These are phyloP conservation scores for Phytophthora multivora DNA, from an alignment of 352 stramenopile genomes.

Conservation along the genomic window DNA sequence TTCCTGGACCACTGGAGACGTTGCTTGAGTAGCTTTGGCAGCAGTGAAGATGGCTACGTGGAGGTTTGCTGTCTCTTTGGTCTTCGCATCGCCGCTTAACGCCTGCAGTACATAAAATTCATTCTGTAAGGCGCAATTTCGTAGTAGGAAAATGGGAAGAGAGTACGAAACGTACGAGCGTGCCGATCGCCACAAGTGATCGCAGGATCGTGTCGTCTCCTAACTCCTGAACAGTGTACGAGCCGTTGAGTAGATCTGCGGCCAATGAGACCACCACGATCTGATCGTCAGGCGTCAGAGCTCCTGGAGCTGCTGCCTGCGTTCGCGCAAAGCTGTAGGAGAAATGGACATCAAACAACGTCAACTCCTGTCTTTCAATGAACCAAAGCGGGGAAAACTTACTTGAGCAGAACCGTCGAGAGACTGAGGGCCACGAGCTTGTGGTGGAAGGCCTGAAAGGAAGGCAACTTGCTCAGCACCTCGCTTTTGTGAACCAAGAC, in stretches of 20 bases:
- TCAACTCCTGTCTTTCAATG: slow-evolving; percentile 7
- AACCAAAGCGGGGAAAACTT: slow-evolving; percentile 11
- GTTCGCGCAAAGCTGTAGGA: slow-evolving; percentile 49
- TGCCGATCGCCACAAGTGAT: slow-evolving; percentile 66
- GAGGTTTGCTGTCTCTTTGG: slow-evolving; percentile 53
- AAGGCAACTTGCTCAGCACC: slow-evolving; percentile 51
- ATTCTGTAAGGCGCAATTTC: background rate
- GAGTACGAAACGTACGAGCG: slow-evolving; percentile 49
- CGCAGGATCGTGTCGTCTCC: slow-evolving; percentile 81
- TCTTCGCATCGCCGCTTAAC: slow-evolving; percentile 38
- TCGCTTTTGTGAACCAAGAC: slow-evolving; percentile 61
- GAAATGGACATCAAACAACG: background rate
- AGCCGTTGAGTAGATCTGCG: slow-evolving; percentile 57
- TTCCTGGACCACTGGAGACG: slow-evolving; percentile 49
- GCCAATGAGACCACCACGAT: slow-evolving; percentile 53
- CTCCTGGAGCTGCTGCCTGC: slow-evolving; percentile 31
- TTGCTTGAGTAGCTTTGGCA: slow-evolving; percentile 48
- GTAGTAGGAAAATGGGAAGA: background rate
- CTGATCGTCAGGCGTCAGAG: slow-evolving; percentile 54
- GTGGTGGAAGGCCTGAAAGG: slow-evolving; percentile 56
- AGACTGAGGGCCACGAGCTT: slow-evolving; percentile 76
- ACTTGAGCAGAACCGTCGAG: slow-evolving; percentile 79
- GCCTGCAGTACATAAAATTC: slow-evolving; percentile 30
- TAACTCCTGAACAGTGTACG: slow-evolving; percentile 60
- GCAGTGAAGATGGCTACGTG: slow-evolving; percentile 62